Evolutionary conservation across 805 yeast species (phyloP).

Genomic region (Barnettozyma vustinii): DNA sequence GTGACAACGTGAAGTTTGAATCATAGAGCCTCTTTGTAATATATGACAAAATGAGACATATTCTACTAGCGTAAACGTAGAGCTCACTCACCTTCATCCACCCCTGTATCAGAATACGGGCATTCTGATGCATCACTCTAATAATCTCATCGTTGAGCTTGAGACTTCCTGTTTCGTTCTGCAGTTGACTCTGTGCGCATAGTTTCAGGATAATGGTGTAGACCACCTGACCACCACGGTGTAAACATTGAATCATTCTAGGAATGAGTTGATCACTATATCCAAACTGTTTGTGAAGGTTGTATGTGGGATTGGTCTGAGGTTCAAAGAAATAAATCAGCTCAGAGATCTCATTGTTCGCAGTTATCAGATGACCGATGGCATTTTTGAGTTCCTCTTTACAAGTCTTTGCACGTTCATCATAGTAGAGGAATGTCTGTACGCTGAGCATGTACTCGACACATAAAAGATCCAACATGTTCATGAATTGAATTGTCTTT

Average conservation of each 20-base stretch:
- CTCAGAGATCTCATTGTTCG: background rate
- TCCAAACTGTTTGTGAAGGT: constrained; percentile 1
- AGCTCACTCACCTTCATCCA: background rate
- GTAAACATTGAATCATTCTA: constrained; percentile 1
- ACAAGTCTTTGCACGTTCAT: background rate
- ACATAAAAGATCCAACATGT: background rate
- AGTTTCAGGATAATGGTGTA: background rate
- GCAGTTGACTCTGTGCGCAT: background rate
- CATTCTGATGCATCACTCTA: background rate
- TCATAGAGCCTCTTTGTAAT: background rate
- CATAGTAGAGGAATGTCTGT: background rate
- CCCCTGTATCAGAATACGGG: background rate
- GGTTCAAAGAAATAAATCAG: constrained; percentile 1
- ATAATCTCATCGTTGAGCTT: background rate
- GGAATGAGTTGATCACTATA: background rate
- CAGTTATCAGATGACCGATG: background rate
- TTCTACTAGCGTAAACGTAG: background rate
- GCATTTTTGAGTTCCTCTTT: background rate
- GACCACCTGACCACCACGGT: background rate
- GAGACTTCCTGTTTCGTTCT: background rate
- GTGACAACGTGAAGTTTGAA: background rate
- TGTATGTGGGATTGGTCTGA: background rate
- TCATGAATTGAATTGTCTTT: background rate
- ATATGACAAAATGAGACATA: background rate
- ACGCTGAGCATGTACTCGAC: background rate